phyloP scores from a whole-genome alignment of 2,329 filamentous ascomycete species.

The Sporothrix protearum region DNA sequence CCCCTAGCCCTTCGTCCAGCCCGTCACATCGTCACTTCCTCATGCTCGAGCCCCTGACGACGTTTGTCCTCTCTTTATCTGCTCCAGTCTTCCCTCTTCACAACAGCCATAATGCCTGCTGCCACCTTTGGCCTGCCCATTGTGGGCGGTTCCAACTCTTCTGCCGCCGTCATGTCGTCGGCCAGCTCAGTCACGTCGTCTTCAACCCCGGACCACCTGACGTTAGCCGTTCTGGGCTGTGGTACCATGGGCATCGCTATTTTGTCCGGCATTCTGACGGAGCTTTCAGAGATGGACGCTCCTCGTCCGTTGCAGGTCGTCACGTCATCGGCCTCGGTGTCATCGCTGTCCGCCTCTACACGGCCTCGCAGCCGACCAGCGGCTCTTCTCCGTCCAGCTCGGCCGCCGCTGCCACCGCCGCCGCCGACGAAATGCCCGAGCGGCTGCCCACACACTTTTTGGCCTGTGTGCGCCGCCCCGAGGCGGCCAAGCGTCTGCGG shows the following conservation, averaged over 20 bases:
- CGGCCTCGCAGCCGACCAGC: not conserved
- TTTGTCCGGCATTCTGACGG: conserved; percentile 72
- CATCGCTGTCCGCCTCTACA: conserved; percentile 20
- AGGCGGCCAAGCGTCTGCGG: conserved; percentile 66
- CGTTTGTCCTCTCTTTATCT: not conserved
- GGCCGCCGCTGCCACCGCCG: conserved; percentile 44
- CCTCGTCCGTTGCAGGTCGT: conserved; percentile 45
- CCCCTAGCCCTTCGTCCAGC: conserved; percentile 5
- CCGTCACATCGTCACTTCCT: conserved; percentile 15
- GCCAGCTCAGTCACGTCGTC: conserved; percentile 16
- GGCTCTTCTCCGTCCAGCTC: conserved; percentile 31
- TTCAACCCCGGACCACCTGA: conserved; percentile 44
- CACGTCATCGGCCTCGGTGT: conserved; percentile 37
- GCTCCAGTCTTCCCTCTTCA: not conserved
- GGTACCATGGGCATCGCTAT: conserved; percentile 86
- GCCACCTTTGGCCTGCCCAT: conserved; percentile 9
- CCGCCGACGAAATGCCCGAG: conserved; percentile 46
- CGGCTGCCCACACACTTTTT: conserved; percentile 72
- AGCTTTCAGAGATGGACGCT: conserved; percentile 54
- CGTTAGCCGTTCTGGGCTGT: conserved; percentile 76
- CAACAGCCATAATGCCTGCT: conserved; percentile 16
- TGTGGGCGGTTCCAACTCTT: conserved; percentile 4
- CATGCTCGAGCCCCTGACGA: conserved; percentile 15
- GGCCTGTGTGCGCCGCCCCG: conserved; percentile 70
- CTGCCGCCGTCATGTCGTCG: conserved; percentile 1